Evolutionary conservation across 768 basidiomycete species (phyloP), one percentile per base, ranked within the genome.

Genomic region (Psilocybe subaeruginosa): DNA sequence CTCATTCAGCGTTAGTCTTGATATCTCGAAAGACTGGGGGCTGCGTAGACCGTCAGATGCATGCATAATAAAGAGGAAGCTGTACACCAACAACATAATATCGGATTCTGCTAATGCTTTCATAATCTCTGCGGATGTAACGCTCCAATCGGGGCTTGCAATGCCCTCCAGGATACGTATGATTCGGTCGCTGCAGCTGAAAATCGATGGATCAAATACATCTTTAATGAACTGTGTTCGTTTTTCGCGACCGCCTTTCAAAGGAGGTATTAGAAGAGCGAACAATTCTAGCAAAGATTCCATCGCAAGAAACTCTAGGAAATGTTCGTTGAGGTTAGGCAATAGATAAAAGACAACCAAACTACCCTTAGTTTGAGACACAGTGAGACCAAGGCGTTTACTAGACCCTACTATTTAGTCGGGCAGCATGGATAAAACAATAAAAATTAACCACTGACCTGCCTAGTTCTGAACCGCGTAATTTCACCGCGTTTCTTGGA

Each of bases 261-360:
- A 69, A 11, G 82, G 73, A 16, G 87, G 85, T 27, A 89, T 70
- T 12, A 88, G 72, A 43, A 81, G 81, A 35, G 81, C 86, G 67
- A 88, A 81, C 0, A 90, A 65, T 55, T 83, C 80, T 46, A 89
- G 68, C 3, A 88, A 76, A 14, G 81, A 77, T 68, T 90, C 88
- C 46, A 87, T 70, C 12, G 81, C 78, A 16, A 89, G 72, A 65
- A 81, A 87, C 56, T 85, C 88, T 87, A 37, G 1, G 14, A 46
- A 8, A 7, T 60, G 51, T 9, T 33, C 52, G 19, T 9, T 17
- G 30, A 59, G 52, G 51, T 23, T 62, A 6, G 2, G 27, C 5
- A 27, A 8, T 4, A 47, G 16, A 47, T 9, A 48, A 27, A 3
- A 33, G 6, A 16, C 17, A 43, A 30, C n/a, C 4, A 8, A 45